phyloP scores from a whole-genome alignment of 169 alveolate genomes.

The Blepharisma undulans region DNA sequence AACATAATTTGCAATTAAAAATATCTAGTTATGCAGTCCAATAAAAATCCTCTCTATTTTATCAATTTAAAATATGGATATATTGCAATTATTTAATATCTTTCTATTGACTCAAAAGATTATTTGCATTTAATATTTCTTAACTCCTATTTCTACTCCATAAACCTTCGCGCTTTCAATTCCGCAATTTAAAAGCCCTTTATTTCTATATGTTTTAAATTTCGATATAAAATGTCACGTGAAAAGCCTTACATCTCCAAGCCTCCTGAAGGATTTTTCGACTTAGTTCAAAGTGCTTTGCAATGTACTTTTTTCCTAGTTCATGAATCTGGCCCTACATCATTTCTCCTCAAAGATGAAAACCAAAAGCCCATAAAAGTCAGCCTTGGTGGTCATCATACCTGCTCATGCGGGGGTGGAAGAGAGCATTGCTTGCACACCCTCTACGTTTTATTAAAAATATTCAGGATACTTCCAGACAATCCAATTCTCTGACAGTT shows the following conservation, averaged over 20 bases:
- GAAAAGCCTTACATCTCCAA: conserved; percentile 48
- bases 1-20: too few relatives aligned
- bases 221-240: not conserved
- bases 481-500: conserved; percentile 66
- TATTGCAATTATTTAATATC: too few relatives aligned
- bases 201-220: not conserved
- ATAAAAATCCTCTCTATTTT: not conserved
- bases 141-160: not conserved
- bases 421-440: conserved; percentile 84
- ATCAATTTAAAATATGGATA: not conserved
- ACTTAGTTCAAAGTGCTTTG: conserved; percentile 55
- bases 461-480: conserved; percentile 43
- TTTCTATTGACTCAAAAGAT: not conserved
- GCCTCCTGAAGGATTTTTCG: conserved; percentile 55
- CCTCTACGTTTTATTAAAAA: conserved; percentile 44
- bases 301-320: conserved; percentile 52
- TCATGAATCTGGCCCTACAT: conserved; percentile 60
- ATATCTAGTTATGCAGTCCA: not conserved
- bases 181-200: not conserved
- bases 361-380: conserved; percentile 63
- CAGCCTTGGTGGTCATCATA: conserved; percentile 65
- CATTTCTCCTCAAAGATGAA: conserved; percentile 60
- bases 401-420: conserved; percentile 86
- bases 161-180: not conserved
- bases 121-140: not conserved